Percentiles rank a stretch among this genome's conserved stretches.
phyloP scores from a whole-genome alignment of 2,329 filamentous ascomycete genomes.

The Saccharata proteae region DNA sequence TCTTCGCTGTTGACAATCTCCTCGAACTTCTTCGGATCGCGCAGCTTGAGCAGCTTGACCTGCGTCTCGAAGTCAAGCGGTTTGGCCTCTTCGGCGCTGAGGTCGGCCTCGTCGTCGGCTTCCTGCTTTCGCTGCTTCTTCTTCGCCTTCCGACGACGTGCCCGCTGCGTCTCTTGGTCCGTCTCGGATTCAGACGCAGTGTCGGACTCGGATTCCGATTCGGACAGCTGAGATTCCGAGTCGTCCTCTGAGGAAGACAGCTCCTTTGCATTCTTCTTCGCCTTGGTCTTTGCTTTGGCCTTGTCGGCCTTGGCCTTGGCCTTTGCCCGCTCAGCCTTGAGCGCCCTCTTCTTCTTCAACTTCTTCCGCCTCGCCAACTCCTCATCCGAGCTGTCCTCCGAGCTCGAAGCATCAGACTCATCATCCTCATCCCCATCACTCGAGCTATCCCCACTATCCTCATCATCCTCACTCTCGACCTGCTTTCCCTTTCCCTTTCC shows the following conservation, averaged over 20 bases:
- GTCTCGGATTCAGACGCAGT: slow-evolving; percentile 2
- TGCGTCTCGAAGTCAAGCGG: slow-evolving; percentile 1
- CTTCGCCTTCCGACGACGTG: slow-evolving; percentile 3
- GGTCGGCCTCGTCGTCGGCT: slow-evolving; percentile 3
- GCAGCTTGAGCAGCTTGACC: slow-evolving; percentile 7
- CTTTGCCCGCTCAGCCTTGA: not conserved
- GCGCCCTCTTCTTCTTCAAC: slow-evolving; percentile 11
- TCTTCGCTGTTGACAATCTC: not conserved
- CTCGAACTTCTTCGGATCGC: not conserved
- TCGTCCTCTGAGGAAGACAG: slow-evolving; percentile 13
- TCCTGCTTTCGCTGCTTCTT: slow-evolving; percentile 10
- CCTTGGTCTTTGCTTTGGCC: slow-evolving; percentile 17
- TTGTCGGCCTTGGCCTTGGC: slow-evolving; percentile 21
- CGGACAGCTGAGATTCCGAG: slow-evolving; percentile 14
- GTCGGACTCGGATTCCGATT: slow-evolving; percentile 16
- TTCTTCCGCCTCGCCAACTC: slow-evolving; percentile 7
- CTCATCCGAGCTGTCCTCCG: slow-evolving; percentile 5
- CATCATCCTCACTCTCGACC: slow-evolving; percentile 14
- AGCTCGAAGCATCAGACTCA: slow-evolving; percentile 11
- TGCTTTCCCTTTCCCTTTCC: slow-evolving; percentile 10
- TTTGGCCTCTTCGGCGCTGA: not conserved
- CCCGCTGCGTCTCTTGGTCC: slow-evolving; percentile 8
- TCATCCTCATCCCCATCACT: slow-evolving; percentile 13
- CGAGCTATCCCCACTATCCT: slow-evolving; percentile 14
- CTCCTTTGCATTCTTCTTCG: slow-evolving; percentile 17